phyloP scores from a whole-genome alignment of 2,329 filamentous ascomycete genomes.

The Fusarium chlamydosporum region DNA sequence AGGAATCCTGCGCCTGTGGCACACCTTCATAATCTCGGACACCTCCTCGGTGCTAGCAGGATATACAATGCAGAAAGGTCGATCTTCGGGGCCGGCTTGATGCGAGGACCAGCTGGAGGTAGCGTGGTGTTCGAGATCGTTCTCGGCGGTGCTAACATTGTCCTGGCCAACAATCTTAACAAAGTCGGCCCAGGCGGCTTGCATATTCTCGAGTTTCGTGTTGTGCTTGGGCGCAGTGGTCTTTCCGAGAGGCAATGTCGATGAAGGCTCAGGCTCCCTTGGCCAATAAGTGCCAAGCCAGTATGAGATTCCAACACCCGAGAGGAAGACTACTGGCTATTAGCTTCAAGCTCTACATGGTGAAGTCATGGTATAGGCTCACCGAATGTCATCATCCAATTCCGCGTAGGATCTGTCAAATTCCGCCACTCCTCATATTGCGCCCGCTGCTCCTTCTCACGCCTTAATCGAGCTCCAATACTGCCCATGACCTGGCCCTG shows the following conservation, averaged over 20 bases:
- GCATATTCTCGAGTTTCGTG: conserved; percentile 72
- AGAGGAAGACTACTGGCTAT: conserved; percentile 63
- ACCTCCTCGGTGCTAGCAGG: conserved; percentile 86
- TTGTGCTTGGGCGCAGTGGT: conserved; percentile 69
- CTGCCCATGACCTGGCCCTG: conserved; percentile 73
- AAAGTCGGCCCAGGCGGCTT: conserved; percentile 79
- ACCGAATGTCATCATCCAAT: conserved; percentile 70
- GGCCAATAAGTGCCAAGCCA: conserved; percentile 71
- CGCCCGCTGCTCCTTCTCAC: conserved; percentile 68
- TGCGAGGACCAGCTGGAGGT: conserved; percentile 76
- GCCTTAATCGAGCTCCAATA: conserved; percentile 66
- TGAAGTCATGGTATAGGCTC: conserved; percentile 42
- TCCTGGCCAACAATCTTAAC: conserved; percentile 73
- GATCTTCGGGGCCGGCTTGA: conserved; percentile 62
- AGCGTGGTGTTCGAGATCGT: conserved; percentile 69
- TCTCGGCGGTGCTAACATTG: conserved; percentile 72
- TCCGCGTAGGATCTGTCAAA: conserved; percentile 59
- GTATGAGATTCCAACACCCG: conserved; percentile 67
- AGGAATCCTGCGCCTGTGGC: conserved; percentile 83
- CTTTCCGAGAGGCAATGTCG: conserved; percentile 71
- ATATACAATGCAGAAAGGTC: conserved; percentile 80
- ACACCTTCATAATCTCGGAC: conserved; percentile 88
- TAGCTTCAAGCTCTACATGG: conserved; percentile 4
- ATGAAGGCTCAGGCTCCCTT: conserved; percentile 65
- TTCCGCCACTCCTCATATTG: conserved; percentile 62